A percentile compares a stretch with the other conserved stretches of the same genome.
phyloP scores from a whole-genome alignment of 257 asterid genomes.

The Pogostemon cablin region DNA sequence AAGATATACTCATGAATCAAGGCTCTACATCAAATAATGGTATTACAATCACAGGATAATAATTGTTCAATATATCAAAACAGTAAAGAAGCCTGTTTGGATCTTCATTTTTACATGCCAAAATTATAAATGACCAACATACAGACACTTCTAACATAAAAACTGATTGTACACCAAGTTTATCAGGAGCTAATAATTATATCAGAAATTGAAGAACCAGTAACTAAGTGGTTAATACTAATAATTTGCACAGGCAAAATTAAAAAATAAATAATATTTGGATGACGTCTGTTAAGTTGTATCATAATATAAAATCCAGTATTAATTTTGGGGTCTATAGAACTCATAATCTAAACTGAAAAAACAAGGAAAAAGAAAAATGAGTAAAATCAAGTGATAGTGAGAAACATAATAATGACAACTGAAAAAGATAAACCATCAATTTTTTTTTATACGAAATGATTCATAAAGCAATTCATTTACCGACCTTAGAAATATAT shows the following conservation, averaged over 20 bases:
- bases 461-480: constrained; percentile 22
- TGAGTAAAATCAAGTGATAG: constrained; percentile 17
- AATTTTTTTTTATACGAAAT: not conserved
- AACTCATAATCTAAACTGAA: constrained; percentile 18
- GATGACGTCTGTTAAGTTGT: not conserved
- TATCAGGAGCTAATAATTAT: constrained; percentile 18
- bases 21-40: not conserved
- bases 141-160: not conserved
- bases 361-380: constrained; percentile 21
- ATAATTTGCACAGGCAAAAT: not conserved
- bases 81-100: not conserved
- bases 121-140: constrained; percentile 8
- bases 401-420: constrained; percentile 25
- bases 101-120: not conserved
- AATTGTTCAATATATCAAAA: not conserved
- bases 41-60: not conserved
- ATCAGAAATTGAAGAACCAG: constrained; percentile 14
- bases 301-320: not conserved
- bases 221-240: not conserved
- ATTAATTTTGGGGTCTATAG: not conserved
- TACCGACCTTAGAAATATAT: constrained; percentile 82
- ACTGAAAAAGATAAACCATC: constrained; percentile 21
- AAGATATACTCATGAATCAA: not conserved
- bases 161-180: not conserved
- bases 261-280: constrained; percentile 19